Conservation (phyloP, 768 basidiomycete genomes). For the Crepidotus variabilis region DNA sequence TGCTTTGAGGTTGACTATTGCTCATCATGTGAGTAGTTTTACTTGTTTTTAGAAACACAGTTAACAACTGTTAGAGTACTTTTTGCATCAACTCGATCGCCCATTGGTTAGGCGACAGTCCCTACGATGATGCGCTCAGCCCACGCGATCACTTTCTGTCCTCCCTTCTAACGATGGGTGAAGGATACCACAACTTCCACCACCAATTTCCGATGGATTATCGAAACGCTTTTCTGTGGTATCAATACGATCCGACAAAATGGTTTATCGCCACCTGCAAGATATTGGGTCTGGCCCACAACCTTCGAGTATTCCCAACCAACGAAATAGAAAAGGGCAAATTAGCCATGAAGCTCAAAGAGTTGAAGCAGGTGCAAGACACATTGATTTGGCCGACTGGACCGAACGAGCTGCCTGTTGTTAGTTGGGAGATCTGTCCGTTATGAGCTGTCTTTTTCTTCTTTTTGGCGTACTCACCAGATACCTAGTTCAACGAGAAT, state of each 20-base stretch:
- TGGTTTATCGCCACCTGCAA: slow-evolving; percentile 83
- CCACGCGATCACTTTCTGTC: slow-evolving; percentile 80
- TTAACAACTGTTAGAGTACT: slow-evolving; percentile 49
- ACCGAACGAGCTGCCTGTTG: slow-evolving; percentile 62
- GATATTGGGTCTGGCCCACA: slow-evolving; percentile 65
- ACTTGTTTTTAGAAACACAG: not conserved
- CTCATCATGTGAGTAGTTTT: slow-evolving; percentile 67
- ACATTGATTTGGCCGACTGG: slow-evolving; percentile 56
- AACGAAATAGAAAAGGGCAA: slow-evolving; percentile 85
- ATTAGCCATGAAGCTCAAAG: slow-evolving; percentile 80
- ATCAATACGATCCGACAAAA: slow-evolving; percentile 91
- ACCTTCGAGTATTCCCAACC: slow-evolving; percentile 81
- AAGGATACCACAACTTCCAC: slow-evolving; percentile 90
- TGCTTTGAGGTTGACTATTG: slow-evolving; percentile 66
- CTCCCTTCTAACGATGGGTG: slow-evolving; percentile 80
- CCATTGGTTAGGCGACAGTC: slow-evolving; percentile 76
- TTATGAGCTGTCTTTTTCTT: slow-evolving; percentile 21
- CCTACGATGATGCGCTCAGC: slow-evolving; percentile 78
- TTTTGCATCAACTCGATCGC: slow-evolving; percentile 90
- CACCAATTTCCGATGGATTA: slow-evolving; percentile 90
- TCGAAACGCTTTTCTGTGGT: slow-evolving; percentile 75
- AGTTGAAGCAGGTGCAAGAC: slow-evolving; percentile 62
- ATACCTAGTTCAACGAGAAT: slow-evolving; percentile 58
- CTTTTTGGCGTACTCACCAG: not conserved
- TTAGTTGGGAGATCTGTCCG: slow-evolving; percentile 77